Evolutionary conservation across 2,329 filamentous ascomycete species (phyloP).

Genomic region (Ophiocordyceps australis): DNA sequence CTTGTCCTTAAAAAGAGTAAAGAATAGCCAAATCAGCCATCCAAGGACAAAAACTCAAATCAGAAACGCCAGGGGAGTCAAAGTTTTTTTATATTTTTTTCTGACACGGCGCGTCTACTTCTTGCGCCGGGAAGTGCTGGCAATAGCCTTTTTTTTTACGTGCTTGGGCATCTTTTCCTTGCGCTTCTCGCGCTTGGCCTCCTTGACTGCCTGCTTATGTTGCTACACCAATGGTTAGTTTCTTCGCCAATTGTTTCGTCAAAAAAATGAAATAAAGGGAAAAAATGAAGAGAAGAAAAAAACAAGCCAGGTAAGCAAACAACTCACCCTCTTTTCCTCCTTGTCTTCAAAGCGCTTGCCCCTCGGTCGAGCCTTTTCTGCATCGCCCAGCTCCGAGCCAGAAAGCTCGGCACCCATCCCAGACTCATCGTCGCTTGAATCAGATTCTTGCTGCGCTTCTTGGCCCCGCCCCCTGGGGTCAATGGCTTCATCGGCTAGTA

Average conservation of each 20-base stretch:
- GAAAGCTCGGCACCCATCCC: conserved; percentile 28
- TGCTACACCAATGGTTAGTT: conserved; percentile 15
- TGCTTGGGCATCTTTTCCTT: conserved; percentile 95
- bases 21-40: too few species aligned
- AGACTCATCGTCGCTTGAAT: conserved; percentile 29
- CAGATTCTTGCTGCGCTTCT: conserved; percentile 17
- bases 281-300: not conserved
- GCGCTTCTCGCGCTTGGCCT: conserved; percentile 84
- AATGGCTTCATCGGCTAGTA: conserved; percentile 55
- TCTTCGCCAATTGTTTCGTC: not conserved
- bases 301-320: not conserved
- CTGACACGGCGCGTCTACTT: conserved; percentile 20
- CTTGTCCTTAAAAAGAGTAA: too few species aligned
- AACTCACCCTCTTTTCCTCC: conserved; percentile 57
- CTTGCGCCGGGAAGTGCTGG: conserved; percentile 42
- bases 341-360: conserved; percentile 85
- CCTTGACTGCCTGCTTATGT: conserved; percentile 84
- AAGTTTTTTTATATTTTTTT: conserved; percentile 2
- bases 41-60: too few species aligned
- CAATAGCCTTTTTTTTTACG: conserved; percentile 76
- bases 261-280: not conserved
- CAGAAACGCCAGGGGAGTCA: not conserved
- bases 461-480: conserved; percentile 17
- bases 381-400: conserved; percentile 21
- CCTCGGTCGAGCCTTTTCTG: conserved; percentile 49